Percentiles rank a stretch among this genome's conserved stretches.
These are phyloP conservation scores for Claviceps cyperi DNA, from an alignment of 2,329 filamentous ascomycete species.

Conservation along the genomic window DNA sequence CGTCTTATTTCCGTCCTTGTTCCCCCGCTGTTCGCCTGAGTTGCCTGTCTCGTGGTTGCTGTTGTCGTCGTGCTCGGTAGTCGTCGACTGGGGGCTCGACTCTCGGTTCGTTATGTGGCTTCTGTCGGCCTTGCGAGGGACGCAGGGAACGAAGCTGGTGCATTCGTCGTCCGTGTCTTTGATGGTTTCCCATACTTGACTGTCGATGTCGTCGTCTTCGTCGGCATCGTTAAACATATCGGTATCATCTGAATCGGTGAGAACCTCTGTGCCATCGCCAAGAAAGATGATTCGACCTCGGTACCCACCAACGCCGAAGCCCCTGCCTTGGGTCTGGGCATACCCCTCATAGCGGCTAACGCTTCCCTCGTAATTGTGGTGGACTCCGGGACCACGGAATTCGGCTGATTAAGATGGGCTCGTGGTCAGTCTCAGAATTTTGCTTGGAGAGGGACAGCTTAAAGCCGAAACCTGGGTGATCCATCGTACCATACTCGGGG, in stretches of 20 bases:
- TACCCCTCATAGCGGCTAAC: constrained; percentile 66
- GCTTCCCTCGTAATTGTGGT: constrained; percentile 71
- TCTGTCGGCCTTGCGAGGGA: constrained; percentile 7
- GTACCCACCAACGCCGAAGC: constrained; percentile 54
- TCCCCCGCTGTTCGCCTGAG: constrained; percentile 9
- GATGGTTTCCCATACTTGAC: constrained; percentile 44
- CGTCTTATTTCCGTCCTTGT: constrained; percentile 13
- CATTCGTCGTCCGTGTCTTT: too few relatives aligned
- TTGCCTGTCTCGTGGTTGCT: background rate
- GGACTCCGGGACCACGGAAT: constrained; percentile 69
- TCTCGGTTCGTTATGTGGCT: constrained; percentile 6
- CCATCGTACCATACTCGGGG: constrained; percentile 91
- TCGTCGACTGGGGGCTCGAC: constrained; percentile 7
- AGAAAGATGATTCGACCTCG: constrained; percentile 85
- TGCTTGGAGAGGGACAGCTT: constrained; percentile 4
- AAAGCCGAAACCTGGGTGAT: constrained; percentile 18
- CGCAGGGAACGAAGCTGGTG: too few relatives aligned
- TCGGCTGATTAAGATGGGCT: constrained; percentile 42
- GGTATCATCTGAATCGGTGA: constrained; percentile 75
- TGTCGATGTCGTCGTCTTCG: constrained; percentile 74
- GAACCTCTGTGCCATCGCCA: constrained; percentile 85
- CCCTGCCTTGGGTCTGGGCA: constrained; percentile 46
- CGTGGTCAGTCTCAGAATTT: constrained; percentile 12
- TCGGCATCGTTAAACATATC: constrained; percentile 85
- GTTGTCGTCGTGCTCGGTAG: background rate